These are phyloP conservation scores for Boletus fagicola DNA, from an alignment of 768 basidiomycete species.

Conservation along the genomic window DNA sequence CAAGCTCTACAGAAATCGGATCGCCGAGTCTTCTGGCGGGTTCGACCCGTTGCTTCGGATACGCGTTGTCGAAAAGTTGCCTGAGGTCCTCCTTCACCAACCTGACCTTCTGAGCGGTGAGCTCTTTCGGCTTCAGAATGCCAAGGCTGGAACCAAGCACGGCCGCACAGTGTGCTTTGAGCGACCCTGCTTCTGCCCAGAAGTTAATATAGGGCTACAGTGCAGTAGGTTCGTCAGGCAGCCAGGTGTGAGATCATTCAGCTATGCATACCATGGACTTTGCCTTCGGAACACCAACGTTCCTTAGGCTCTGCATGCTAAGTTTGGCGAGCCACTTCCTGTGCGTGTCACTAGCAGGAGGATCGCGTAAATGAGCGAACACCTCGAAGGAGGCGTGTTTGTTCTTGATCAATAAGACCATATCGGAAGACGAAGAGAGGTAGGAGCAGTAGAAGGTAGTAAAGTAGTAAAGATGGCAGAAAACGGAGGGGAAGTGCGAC, in stretches of 20 bases:
- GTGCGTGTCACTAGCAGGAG: not conserved
- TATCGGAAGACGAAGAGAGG: not conserved
- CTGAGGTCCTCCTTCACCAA: conserved; percentile 8
- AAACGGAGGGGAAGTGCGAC: not conserved
- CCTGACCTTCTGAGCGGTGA: conserved; percentile 5
- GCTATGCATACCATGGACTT: not conserved
- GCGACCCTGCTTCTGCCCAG: not conserved
- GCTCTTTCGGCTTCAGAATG: not conserved
- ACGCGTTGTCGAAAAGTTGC: not conserved
- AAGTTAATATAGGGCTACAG: conserved; percentile 5
- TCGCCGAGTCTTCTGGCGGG: not conserved
- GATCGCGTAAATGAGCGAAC: conserved; percentile 3
- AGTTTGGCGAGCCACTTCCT: not conserved
- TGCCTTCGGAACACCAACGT: not conserved
- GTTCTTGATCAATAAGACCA: conserved; percentile 16
- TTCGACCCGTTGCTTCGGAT: not conserved
- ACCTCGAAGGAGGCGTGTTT: conserved; percentile 8
- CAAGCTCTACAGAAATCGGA: not conserved
- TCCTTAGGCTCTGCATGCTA: not conserved
- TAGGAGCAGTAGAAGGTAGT: not conserved
- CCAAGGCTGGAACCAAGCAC: not conserved
- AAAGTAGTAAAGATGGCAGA: not conserved
- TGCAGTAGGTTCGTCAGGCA: not conserved
- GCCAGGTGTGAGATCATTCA: not conserved
- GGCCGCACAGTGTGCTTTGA: not conserved